Evolutionary conservation across 169 alveolate species (phyloP), one percentile per base, ranked within the genome.

Genomic region (Plasmodium yoelii): DNA sequence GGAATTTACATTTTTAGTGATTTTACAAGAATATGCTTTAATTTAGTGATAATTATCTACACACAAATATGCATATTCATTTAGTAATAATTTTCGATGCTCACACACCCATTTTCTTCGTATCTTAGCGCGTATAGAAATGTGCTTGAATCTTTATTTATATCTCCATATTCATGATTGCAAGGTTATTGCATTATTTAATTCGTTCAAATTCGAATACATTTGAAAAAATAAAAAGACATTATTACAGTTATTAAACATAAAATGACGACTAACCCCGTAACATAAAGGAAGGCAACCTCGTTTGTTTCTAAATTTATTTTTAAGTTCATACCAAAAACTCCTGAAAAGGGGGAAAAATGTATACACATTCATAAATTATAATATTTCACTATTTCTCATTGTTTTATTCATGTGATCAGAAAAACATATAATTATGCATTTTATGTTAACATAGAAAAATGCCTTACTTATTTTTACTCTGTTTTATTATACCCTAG

Each of bases 251-350:
- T 92, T 9, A 93, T 26, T 18, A 60, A 74, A 46, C 90, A 67
- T 34, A 71, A 86, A 46, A 69, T 15, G 13, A 59, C 26, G 39
- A 87, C 88, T 22, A 93, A 61, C 4, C 93, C 73, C 13, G 95
- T 84, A 19, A 93, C 91, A 22, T 80, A 88, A 84, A 73, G 24
- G 88, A 94, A 94, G 22, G 95, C 95, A 56, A 70, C 73, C 18
- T 86, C 91, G 68, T 94, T 88, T 9, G 87, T 28, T 73, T 94
- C 96, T 19, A 93, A 56, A 22, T 84, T 77, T 92, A 89, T 93
- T 67, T 82, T 84, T 39, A 94, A 92, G 80, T 94, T 94, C 96
- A 94, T 94, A 51, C 96, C 96, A 71, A 93, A 94, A 42, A 94
- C 90, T 18, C 96, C 96, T 86, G 73, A 39, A 86, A 57, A 53